Conservation (phyloP, 495 filamentous ascomycete species). For the Penicillium dipodomyicola region DNA sequence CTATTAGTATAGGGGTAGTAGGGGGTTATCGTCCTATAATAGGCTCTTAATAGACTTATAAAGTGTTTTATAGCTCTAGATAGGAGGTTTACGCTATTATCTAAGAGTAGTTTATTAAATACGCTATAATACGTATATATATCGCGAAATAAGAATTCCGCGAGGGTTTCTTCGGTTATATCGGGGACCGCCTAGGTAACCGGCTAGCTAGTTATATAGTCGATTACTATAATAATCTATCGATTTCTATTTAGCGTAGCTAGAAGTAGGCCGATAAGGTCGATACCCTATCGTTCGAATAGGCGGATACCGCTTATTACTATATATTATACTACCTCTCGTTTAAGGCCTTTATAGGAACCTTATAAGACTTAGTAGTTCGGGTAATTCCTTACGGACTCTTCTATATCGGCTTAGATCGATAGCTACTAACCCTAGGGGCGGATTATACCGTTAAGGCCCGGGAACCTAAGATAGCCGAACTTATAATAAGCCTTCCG, state of each 20-base stretch:
- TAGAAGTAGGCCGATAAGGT: not conserved
- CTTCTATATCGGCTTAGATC: constrained; percentile 4
- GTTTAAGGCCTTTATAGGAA: not conserved
- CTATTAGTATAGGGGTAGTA: constrained; percentile 2
- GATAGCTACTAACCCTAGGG: not conserved
- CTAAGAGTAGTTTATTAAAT: not conserved
- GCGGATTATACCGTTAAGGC: not conserved
- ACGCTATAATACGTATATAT: not conserved
- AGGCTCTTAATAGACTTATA: not conserved
- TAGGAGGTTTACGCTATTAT: constrained; percentile 2
- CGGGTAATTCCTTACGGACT: not conserved
- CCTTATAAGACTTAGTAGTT: constrained; percentile 6
- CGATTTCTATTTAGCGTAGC: not conserved
- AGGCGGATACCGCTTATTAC: not conserved
- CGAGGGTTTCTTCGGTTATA: not conserved
- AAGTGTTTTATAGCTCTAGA: not conserved
- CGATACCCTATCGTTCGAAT: not conserved
- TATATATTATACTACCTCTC: not conserved
- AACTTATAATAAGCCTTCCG: not conserved
- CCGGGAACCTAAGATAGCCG: not conserved
- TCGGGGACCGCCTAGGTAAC: not conserved
- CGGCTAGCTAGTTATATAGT: not conserved
- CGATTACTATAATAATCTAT: constrained; percentile 2
- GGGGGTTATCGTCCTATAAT: not conserved
- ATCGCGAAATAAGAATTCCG: not conserved